Evolutionary conservation across 495 filamentous ascomycete genomes (phyloP).

Genomic region (Aspergillus conjunctus): DNA sequence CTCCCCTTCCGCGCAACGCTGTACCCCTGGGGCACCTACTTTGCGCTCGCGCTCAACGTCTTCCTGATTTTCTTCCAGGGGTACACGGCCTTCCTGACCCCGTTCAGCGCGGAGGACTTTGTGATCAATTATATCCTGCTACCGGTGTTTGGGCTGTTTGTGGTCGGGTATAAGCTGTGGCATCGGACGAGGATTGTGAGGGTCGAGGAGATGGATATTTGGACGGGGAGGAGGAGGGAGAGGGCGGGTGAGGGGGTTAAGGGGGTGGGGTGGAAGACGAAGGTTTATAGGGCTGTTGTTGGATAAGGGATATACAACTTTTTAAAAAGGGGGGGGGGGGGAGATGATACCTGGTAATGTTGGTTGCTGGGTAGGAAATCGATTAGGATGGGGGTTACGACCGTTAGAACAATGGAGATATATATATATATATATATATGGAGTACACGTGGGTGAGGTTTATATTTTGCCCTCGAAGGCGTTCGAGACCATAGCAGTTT

Average conservation of each 20-base stretch:
- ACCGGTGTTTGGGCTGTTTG: slow-evolving; percentile 64
- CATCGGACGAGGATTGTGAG: slow-evolving; percentile 57
- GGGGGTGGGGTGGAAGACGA: slow-evolving; percentile 21
- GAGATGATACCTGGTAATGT: too few relatives aligned
- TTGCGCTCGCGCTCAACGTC: slow-evolving; percentile 58
- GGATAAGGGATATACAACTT: too few relatives aligned
- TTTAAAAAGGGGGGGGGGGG: too few relatives aligned
- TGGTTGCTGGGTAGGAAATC: too few relatives aligned
- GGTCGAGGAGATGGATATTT: slow-evolving; percentile 60
- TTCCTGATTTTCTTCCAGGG: slow-evolving; percentile 69
- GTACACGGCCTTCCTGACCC: slow-evolving; percentile 55
- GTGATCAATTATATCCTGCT: slow-evolving; percentile 70
- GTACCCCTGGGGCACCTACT: slow-evolving; percentile 66
- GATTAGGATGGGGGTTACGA: too few relatives aligned
- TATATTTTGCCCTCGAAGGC: too few relatives aligned
- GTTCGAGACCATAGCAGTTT: too few relatives aligned
- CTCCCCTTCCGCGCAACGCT: slow-evolving; percentile 60
- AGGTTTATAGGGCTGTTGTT: slow-evolving; percentile 28
- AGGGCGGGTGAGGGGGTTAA: slow-evolving; percentile 16
- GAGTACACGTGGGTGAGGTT: too few relatives aligned
- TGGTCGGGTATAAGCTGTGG: slow-evolving; percentile 58
- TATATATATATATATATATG: too few relatives aligned
- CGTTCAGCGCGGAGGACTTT: slow-evolving; percentile 61
- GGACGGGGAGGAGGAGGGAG: slow-evolving; percentile 51
- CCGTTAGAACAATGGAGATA: too few relatives aligned